Conservation (phyloP, 2,329 filamentous ascomycete species). For the Chrysoporthe austroafricana region DNA sequence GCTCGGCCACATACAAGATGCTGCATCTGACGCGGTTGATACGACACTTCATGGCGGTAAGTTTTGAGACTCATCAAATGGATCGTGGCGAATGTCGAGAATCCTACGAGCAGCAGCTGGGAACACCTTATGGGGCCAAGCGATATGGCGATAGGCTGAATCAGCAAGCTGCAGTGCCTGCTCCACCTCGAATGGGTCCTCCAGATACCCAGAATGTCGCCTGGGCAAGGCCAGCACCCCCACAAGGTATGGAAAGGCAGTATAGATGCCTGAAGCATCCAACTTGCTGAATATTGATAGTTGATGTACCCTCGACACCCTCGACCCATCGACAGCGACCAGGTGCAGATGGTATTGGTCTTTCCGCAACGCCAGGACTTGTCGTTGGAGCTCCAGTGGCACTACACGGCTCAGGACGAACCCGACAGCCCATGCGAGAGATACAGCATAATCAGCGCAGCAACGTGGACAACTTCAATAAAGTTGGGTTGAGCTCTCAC, state of each 20-base stretch:
- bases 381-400: constrained; percentile 36
- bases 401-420: constrained; percentile 16
- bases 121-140: constrained; percentile 9
- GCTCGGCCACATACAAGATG: constrained; percentile 57
- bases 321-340: constrained; percentile 38
- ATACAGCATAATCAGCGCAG: constrained; percentile 18
- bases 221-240: constrained; percentile 23
- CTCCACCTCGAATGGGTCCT: constrained; percentile 15
- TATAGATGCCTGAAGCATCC: background rate
- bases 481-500: constrained; percentile 27
- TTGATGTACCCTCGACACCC: constrained; percentile 39
- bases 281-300: constrained; percentile 28
- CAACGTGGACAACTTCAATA: constrained; percentile 15
- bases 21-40: constrained; percentile 55
- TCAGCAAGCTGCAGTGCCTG: background rate
- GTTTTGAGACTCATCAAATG: constrained; percentile 22
- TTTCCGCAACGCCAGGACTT: constrained; percentile 39
- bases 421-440: constrained; percentile 16
- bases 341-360: constrained; percentile 30
- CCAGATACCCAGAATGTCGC: constrained; percentile 3
- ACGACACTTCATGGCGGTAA: constrained; percentile 41
- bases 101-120: constrained; percentile 23
- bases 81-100: background rate
- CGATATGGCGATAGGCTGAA: constrained; percentile 11
- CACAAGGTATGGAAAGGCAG: constrained; percentile 30